Evolutionary conservation across 768 basidiomycete genomes (phyloP).

Genomic region (Candolleomyces eurysporus): DNA sequence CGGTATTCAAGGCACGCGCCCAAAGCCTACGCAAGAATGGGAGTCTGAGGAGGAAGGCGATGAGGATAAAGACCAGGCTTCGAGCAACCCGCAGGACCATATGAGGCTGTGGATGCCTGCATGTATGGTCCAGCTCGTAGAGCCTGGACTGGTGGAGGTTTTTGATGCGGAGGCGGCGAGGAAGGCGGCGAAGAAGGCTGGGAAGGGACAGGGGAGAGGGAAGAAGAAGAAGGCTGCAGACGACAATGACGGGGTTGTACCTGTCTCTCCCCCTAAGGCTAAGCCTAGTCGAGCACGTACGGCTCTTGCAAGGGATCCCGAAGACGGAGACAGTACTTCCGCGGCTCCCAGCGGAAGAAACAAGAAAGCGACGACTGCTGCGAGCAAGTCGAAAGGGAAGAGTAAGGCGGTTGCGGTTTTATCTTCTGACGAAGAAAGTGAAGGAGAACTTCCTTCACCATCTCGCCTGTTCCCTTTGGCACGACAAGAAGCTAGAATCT

Average conservation of each 20-base stretch:
- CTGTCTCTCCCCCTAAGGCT: not conserved
- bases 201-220: conserved; percentile 29
- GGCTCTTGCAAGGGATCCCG: not conserved
- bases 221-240: conserved; percentile 10
- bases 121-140: conserved; percentile 66
- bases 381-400: not conserved
- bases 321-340: not conserved
- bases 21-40: conserved; percentile 48
- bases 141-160: conserved; percentile 59
- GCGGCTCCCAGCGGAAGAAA: too few relatives aligned
- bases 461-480: not conserved
- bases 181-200: conserved; percentile 51
- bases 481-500: not conserved
- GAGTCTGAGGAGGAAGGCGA: conserved; percentile 45
- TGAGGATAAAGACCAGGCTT: conserved; percentile 31
- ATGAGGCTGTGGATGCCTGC: conserved; percentile 82
- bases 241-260: not conserved
- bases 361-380: too few relatives aligned
- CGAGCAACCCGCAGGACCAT: conserved; percentile 51
- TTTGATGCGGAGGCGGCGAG: conserved; percentile 51
- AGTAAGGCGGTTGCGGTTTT: not conserved
- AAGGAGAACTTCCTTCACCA: not conserved
- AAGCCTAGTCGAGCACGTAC: not conserved
- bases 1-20: conserved; percentile 62
- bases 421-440: not conserved